A percentile compares a stretch with the other conserved stretches of the same genome.
Conservation (phyloP, 2,329 filamentous ascomycete genomes). For the Sphaerulina vaccinii region DNA sequence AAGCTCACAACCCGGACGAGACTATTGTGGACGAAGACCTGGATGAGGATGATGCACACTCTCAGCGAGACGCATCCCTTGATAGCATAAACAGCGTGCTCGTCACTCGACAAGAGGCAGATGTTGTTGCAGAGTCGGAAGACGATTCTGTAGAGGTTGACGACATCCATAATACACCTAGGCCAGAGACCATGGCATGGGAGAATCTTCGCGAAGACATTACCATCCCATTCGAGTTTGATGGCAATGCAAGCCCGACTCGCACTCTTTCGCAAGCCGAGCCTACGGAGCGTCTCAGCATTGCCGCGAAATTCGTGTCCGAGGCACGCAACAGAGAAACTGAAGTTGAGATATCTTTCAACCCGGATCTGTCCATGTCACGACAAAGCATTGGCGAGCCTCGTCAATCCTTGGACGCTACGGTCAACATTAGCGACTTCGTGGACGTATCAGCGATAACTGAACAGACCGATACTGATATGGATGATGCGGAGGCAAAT, state of each 20-base stretch:
- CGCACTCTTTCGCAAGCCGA: slow-evolving; percentile 18
- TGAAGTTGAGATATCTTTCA: not conserved
- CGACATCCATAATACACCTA: slow-evolving; percentile 14
- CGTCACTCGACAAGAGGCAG: slow-evolving; percentile 10
- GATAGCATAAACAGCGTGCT: slow-evolving; percentile 24
- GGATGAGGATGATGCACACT: slow-evolving; percentile 12
- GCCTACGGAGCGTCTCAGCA: slow-evolving; percentile 17
- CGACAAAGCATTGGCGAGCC: slow-evolving; percentile 9
- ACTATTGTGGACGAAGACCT: slow-evolving; percentile 20
- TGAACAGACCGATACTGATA: not conserved
- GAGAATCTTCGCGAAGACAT: slow-evolving; percentile 31
- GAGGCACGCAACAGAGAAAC: not conserved
- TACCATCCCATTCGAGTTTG: slow-evolving; percentile 35
- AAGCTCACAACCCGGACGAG: slow-evolving; percentile 10
- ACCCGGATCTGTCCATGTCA: not conserved
- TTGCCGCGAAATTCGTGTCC: slow-evolving; percentile 1
- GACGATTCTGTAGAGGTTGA: slow-evolving; percentile 9
- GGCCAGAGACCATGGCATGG: slow-evolving; percentile 35
- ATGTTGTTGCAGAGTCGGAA: not conserved
- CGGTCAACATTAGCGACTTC: slow-evolving; percentile 34
- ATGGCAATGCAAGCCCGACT: slow-evolving; percentile 18
- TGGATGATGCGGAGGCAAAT: not conserved
- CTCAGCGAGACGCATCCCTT: slow-evolving; percentile 14
- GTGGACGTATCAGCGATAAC: slow-evolving; percentile 23
- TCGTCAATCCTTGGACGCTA: slow-evolving; percentile 2